Conservation (phyloP, 2,329 filamentous ascomycete genomes). For the Plectosphaerella sp. region DNA sequence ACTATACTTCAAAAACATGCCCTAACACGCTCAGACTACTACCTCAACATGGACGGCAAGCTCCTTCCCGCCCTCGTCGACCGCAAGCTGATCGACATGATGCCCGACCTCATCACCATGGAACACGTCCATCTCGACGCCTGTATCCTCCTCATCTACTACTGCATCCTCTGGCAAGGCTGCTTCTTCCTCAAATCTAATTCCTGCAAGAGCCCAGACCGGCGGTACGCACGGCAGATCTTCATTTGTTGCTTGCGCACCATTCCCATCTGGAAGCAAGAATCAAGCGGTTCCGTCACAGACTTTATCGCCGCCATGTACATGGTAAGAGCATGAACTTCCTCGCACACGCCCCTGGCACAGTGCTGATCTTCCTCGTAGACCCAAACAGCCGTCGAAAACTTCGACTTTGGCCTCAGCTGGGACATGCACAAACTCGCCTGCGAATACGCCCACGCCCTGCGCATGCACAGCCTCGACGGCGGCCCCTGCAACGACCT, state of each 20-base stretch:
- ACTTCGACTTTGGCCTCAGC: constrained; percentile 24
- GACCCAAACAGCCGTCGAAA: constrained; percentile 21
- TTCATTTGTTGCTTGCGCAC: constrained; percentile 24
- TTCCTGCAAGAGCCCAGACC: constrained; percentile 3
- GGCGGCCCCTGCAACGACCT: constrained; percentile 11
- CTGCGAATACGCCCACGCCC: constrained; percentile 22
- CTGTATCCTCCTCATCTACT: constrained; percentile 24
- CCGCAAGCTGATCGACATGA: constrained; percentile 19
- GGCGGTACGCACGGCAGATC: constrained; percentile 16
- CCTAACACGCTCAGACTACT: constrained; percentile 16
- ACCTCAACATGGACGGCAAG: constrained; percentile 20
- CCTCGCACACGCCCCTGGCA: too few relatives aligned
- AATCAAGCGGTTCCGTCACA: constrained; percentile 22
- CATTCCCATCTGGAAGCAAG: constrained; percentile 21
- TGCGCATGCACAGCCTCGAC: constrained; percentile 25
- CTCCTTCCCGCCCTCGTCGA: constrained; percentile 22
- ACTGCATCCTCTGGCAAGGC: constrained; percentile 23
- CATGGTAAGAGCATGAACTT: constrained; percentile 16
- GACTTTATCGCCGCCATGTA: constrained; percentile 24
- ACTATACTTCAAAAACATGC: background rate
- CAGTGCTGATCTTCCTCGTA: constrained; percentile 1
- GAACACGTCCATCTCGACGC: constrained; percentile 22
- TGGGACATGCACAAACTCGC: constrained; percentile 23
- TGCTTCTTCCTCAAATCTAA: constrained; percentile 11
- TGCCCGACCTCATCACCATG: constrained; percentile 22